phyloP scores from a whole-genome alignment of 192 early-diverging fungal species.

The Mortierella alpina region DNA sequence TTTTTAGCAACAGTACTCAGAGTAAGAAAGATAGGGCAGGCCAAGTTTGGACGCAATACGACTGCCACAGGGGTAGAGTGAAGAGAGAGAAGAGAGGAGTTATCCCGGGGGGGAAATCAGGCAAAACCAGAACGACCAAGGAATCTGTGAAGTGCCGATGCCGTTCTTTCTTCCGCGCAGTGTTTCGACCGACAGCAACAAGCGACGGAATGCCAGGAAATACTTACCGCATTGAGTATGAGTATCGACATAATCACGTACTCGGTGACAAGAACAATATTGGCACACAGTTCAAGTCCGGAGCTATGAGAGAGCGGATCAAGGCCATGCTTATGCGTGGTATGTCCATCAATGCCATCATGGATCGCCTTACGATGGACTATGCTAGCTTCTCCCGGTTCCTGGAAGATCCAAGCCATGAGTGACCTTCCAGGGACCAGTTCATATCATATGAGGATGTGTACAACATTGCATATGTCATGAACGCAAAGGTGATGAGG shows the following conservation, averaged over 20 bases:
- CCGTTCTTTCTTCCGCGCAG: too few species aligned
- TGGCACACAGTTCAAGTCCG: conserved; percentile 14
- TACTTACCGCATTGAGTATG: conserved; percentile 22
- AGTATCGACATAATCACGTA: conserved; percentile 3
- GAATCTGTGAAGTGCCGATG: too few species aligned
- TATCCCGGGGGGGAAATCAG: conserved; percentile 7
- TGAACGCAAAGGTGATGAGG: conserved; percentile 8
- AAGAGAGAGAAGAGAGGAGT: background rate
- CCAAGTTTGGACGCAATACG: background rate
- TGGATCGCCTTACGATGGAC: conserved; percentile 28
- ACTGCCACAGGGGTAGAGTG: conserved; percentile 1
- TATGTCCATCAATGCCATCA: background rate
- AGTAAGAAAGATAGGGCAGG: background rate
- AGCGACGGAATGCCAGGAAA: conserved; percentile 4
- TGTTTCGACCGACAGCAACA: too few species aligned
- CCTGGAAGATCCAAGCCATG: background rate
- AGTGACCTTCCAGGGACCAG: conserved; percentile 9
- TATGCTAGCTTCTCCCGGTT: conserved; percentile 15
- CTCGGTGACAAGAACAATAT: conserved; percentile 1
- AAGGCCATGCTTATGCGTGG: conserved; percentile 9
- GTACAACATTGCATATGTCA: conserved; percentile 12
- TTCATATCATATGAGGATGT: conserved; percentile 33
- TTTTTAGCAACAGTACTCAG: background rate
- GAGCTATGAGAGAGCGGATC: conserved; percentile 15
- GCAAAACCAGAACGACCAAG: conserved; percentile 5